Base-by-base conservation (phyloP, 2,329 filamentous ascomycete genomes). In the Gaeumannomyces tritici region DNA sequence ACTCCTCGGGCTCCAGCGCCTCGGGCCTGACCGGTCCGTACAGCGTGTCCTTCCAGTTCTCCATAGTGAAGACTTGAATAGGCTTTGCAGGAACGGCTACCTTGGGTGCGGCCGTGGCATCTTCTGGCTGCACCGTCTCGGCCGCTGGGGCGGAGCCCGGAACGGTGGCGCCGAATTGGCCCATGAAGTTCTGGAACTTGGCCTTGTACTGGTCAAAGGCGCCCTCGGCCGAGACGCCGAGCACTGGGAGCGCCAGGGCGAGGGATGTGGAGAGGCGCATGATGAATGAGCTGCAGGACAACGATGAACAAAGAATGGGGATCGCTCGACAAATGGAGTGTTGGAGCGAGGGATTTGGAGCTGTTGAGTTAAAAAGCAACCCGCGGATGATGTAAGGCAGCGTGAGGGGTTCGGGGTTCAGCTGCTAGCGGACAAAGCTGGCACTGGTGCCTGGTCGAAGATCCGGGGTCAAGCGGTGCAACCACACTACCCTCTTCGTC, bases 1-100 rank as follows among this genome's bases (percentile, higher is more conserved):
- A 92, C 75, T 91, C 87, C 74, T 89, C 87, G 6, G 89, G 87
- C 9, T 76, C 80, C 13, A 83, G 82, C 65, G 83, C 81, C 31
- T 75, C 83, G 11, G 83, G 74, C 64, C 84, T 78, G 63, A 89
- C 84, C 33, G 85, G 83, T 60, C 78, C 77, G 70, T 84, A 86
- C 64, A 93, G 78, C 3, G 86, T 84, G 29, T 87, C 76, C 73
- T 87, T 84, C 88, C 89, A 91, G 80, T 88, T 89, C 66, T 86
- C 77, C 63, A 91, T 78, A 6, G 85, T 87, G 68, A 93, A 73
- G 60, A 82, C 72, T 72, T 83, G 76, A 65, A 88, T 76, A 59
- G 80, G 79, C 66, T 76, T 74, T 57, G 74, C 72, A 3, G 27
- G 12, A 21, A 47, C 61, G 67, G 35, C 66, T 62, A 51, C 64